phyloP scores from a whole-genome alignment of 1,139 yeast genomes.

The Spathaspora sp. region DNA sequence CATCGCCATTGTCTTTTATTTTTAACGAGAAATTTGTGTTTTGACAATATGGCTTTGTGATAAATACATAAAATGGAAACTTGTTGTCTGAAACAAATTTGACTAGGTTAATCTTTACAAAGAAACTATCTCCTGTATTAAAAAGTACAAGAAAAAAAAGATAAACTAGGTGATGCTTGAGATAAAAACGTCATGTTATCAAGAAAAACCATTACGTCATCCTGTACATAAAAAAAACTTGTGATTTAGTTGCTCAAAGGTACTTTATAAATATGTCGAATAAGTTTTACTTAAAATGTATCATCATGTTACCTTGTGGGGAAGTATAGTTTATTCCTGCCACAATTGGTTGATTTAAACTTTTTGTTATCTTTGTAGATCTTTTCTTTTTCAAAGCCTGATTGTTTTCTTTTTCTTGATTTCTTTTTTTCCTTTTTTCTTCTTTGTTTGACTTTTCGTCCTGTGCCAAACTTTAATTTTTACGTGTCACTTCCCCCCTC shows the following conservation, averaged over 20 bases:
- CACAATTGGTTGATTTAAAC: too few relatives aligned
- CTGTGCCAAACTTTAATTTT: neutral
- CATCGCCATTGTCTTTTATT: too few relatives aligned
- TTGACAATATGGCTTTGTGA: neutral
- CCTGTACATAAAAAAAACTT: neutral
- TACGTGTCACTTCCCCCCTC: neutral
- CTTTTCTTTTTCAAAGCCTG: conserved; percentile 1
- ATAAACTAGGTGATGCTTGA: neutral
- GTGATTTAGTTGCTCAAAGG: too few relatives aligned
- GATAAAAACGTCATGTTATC: neutral
- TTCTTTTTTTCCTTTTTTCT: neutral
- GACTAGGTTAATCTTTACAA: too few relatives aligned
- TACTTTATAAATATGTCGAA: too few relatives aligned
- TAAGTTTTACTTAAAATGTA: too few relatives aligned
- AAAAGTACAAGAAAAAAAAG: neutral
- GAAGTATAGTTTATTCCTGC: neutral
- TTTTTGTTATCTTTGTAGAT: neutral
- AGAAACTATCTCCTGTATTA: too few relatives aligned
- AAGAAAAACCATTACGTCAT: neutral
- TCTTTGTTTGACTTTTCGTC: neutral
- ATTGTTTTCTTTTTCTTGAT: neutral
- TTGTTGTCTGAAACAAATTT: too few relatives aligned
- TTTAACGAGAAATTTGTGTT: too few relatives aligned
- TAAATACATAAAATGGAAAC: neutral
- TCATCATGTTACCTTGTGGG: too few relatives aligned